These are phyloP conservation scores for Turnera subulata DNA, from an alignment of 345 rosid species.

Conservation along the genomic window DNA sequence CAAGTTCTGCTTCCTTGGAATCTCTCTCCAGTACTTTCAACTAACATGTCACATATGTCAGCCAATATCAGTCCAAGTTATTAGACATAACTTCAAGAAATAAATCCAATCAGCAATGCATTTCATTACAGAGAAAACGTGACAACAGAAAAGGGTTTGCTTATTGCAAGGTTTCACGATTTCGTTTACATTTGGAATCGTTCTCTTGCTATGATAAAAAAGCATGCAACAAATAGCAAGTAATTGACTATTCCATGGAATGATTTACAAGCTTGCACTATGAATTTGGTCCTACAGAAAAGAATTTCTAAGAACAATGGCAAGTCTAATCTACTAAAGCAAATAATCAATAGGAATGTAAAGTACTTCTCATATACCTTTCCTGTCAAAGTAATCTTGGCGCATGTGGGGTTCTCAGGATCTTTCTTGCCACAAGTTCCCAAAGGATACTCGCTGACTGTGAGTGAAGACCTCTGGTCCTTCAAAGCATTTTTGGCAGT, in stretches of 20 bases:
- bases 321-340: too few relatives aligned
- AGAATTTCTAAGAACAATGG: too few relatives aligned
- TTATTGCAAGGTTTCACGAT: too few relatives aligned
- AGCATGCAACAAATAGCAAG: too few relatives aligned
- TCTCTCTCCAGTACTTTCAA: conserved; percentile 40
- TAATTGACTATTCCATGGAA: too few relatives aligned
- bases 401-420: conserved; percentile 88
- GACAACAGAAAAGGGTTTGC: background rate
- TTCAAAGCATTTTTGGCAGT: conserved; percentile 74
- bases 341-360: too few relatives aligned
- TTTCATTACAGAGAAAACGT: too few relatives aligned
- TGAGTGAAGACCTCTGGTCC: conserved; percentile 70
- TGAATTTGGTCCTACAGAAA: too few relatives aligned
- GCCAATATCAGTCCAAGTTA: conserved; percentile 3
- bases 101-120: background rate
- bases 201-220: too few relatives aligned
- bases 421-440: conserved; percentile 88
- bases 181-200: too few relatives aligned
- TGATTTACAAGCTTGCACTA: too few relatives aligned
- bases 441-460: conserved; percentile 77
- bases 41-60: conserved; percentile 30
- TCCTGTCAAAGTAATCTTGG: conserved; percentile 90
- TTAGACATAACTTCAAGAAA: background rate
- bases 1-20: conserved; percentile 58
- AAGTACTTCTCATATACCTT: too few relatives aligned